Base-by-base conservation (phyloP, 2,329 filamentous ascomycete species). In the Ampelomyces quisqualis region DNA sequence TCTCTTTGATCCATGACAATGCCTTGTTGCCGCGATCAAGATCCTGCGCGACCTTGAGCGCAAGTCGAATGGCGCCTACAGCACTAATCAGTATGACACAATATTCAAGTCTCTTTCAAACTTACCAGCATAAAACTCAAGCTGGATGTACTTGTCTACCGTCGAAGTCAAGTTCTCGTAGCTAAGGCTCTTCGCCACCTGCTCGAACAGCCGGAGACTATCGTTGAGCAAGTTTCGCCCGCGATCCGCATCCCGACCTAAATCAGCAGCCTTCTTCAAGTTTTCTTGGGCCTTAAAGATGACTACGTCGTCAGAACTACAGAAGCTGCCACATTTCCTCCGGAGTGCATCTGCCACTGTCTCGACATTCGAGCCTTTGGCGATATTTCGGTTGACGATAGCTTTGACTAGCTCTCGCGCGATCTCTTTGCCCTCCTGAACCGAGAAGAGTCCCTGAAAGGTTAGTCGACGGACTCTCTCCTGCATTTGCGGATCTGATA, bases 271-370 rank as follows among this genome's bases (percentile, higher is more conserved):
- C 54, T 88, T 81, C 74, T 95, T 94, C 38, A 97, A 74, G 58
- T 91, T 87, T 68, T 98, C 93, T 65, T 97, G 91, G 0, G 93
- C 93, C 70, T 95, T 97, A 82, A 98, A 98, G 55, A 96, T 91
- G 51, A 97, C 84, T 2, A 97, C 93, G 71, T 98, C 93, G 51
- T 98, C 91, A 0, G 91, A 84, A 60, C 90, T 96, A 68, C 93
- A 98, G 77, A 98, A 98, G 70, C 87, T 96, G 48, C 93, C 94
- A 57, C 93, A 98, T 57, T 90, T 82, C 56, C 93, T 80, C 32
- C 93, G 81, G 34, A 98, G 73, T n/a, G 90, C 89, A 68, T 98
- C 93, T 0, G 93, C 91, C 17, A 98, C 90, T 0, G 90, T 96
- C 70, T 98, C 94, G 14, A 98, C 91, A 50, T 97, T 98, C 4